These are phyloP conservation scores for Coemansia biformis DNA, from an alignment of 192 early-diverging fungal genomes.

Conservation along the genomic window DNA sequence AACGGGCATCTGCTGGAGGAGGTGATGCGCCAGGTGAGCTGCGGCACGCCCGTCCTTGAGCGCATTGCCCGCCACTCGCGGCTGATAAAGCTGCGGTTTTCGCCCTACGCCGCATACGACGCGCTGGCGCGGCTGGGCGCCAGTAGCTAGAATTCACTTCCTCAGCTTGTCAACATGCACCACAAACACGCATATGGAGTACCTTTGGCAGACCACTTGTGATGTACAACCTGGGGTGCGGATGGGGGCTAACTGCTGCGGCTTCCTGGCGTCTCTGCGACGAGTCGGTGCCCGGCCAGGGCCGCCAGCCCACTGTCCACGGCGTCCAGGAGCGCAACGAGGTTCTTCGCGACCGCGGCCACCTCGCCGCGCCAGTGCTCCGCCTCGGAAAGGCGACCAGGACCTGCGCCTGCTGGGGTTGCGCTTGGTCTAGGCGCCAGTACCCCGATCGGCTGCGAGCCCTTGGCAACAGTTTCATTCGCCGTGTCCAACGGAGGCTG, in stretches of 20 bases:
- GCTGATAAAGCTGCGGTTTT: slow-evolving; percentile 23
- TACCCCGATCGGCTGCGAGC: too few relatives aligned
- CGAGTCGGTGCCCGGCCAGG: neutral
- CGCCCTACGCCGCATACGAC: slow-evolving; percentile 15
- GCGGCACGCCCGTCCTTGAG: slow-evolving; percentile 24
- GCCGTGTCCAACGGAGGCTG: too few relatives aligned
- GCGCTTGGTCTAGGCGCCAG: too few relatives aligned
- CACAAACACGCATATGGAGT: too few relatives aligned
- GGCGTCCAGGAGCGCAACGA: slow-evolving; percentile 19
- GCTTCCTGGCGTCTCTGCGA: too few relatives aligned
- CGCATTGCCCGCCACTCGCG: slow-evolving; percentile 36
- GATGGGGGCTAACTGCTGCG: too few relatives aligned
- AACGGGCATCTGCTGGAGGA: slow-evolving; percentile 14
- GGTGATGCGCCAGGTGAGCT: slow-evolving; percentile 7
- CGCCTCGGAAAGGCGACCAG: neutral
- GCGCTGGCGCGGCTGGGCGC: slow-evolving; percentile 1
- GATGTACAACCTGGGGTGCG: too few relatives aligned
- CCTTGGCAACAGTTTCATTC: too few relatives aligned
- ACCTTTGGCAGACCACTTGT: too few relatives aligned
- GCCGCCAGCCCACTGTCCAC: slow-evolving; percentile 11
- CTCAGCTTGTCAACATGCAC: too few relatives aligned
- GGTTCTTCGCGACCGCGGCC: slow-evolving; percentile 8
- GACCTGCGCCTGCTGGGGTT: slow-evolving; percentile 1
- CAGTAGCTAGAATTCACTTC: neutral
- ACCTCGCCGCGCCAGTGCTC: slow-evolving; percentile 27